These are phyloP conservation scores for Exophiala spinifera DNA, from an alignment of 2,329 filamentous ascomycete genomes.

Conservation along the genomic window DNA sequence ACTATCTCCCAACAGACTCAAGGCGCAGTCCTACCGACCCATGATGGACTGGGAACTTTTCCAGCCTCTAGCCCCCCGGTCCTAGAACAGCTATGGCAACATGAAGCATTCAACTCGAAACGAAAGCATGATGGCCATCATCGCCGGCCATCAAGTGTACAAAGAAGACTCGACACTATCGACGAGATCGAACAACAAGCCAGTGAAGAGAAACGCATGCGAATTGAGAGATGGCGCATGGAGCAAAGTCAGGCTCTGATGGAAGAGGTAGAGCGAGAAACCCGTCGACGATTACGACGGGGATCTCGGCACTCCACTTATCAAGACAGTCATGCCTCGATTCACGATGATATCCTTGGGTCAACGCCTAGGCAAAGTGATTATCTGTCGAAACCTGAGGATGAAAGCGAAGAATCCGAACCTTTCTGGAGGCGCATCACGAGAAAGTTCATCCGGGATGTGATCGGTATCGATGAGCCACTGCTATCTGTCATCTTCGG, in stretches of 20 bases:
- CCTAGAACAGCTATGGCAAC: conserved; percentile 84
- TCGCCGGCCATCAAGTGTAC: conserved; percentile 55
- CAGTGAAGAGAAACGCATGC: conserved; percentile 70
- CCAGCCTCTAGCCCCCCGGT: conserved; percentile 59
- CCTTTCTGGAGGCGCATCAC: conserved; percentile 79
- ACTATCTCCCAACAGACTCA: conserved; percentile 46
- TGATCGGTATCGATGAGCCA: conserved; percentile 87
- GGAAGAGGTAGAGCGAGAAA: conserved; percentile 87
- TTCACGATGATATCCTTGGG: conserved; percentile 25
- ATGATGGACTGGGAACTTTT: conserved; percentile 90
- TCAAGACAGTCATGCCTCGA: conserved; percentile 15
- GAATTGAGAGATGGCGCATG: conserved; percentile 88
- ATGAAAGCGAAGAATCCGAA: conserved; percentile 53
- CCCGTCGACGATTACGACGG: conserved; percentile 60
- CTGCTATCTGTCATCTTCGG: conserved; percentile 84
- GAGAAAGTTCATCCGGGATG: conserved; percentile 77
- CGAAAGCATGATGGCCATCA: conserved; percentile 51
- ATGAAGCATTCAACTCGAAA: conserved; percentile 78
- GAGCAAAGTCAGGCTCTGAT: conserved; percentile 84
- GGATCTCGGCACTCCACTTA: conserved; percentile 14
- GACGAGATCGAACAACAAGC: conserved; percentile 58
- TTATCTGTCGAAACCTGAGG: conserved; percentile 24
- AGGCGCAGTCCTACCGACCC: conserved; percentile 74
- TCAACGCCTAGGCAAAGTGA: conserved; percentile 29
- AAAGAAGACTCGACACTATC: conserved; percentile 55